phyloP scores from a whole-genome alignment of 1,139 yeast species.

The Magnusiomyces tetraspermus region DNA sequence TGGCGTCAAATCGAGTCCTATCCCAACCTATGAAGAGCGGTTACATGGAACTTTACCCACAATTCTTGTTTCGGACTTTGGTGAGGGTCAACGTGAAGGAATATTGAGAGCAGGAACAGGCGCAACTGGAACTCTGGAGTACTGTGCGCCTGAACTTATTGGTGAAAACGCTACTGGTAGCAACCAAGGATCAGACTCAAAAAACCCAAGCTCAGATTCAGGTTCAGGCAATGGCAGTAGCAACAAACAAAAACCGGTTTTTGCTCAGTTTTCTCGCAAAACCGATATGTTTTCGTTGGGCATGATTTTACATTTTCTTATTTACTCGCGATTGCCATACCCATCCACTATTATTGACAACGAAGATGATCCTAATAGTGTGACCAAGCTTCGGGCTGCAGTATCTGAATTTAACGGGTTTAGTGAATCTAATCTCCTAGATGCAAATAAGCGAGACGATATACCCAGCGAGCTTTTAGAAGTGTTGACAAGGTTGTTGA shows the following conservation, averaged over 20 bases:
- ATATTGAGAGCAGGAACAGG: conserved; percentile 53
- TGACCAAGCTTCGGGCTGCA: conserved; percentile 35
- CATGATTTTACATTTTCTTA: conserved; percentile 62
- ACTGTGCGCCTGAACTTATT: conserved; percentile 76
- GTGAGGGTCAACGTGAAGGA: conserved; percentile 75
- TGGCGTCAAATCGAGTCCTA: not conserved
- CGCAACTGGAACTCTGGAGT: conserved; percentile 77
- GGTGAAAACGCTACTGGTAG: conserved; percentile 18
- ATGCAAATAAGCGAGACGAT: conserved; percentile 25
- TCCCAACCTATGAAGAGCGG: not conserved
- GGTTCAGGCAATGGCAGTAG: too few species aligned
- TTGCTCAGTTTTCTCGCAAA: conserved; percentile 51
- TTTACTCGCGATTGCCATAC: conserved; percentile 64
- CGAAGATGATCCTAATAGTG: conserved; percentile 19
- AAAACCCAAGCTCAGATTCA: conserved; percentile 1
- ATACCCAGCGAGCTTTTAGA: conserved; percentile 36
- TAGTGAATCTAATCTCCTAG: conserved; percentile 16
- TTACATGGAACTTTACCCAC: conserved; percentile 43
- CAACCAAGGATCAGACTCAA: not conserved
- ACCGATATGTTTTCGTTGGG: conserved; percentile 81
- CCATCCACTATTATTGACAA: conserved; percentile 14
- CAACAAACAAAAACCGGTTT: conserved; percentile 22
- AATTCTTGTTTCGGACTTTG: conserved; percentile 76
- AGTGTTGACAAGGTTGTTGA: conserved; percentile 34
- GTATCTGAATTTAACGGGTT: conserved; percentile 35